phyloP scores from a whole-genome alignment of 805 yeast genomes.

The Saccharomycopsis selenospora region DNA sequence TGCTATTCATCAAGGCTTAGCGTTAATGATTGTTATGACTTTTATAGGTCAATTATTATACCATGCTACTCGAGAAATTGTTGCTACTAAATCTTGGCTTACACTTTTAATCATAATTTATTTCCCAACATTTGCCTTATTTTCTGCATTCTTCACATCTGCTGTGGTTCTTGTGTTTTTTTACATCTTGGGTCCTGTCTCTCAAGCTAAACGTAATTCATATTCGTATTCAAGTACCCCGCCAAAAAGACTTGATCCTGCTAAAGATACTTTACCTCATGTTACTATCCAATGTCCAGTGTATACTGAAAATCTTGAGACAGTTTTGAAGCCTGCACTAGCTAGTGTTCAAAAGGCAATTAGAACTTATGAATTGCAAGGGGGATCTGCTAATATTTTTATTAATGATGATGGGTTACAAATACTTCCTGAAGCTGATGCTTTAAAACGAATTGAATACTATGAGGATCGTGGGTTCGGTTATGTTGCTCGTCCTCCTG shows the following conservation, averaged over 20 bases:
- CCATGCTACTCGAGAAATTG: not conserved
- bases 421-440: not conserved
- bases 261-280: not conserved
- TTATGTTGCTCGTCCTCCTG: conserved; percentile 2
- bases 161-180: not conserved
- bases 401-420: not conserved
- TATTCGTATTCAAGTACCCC: not conserved
- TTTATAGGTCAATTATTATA: not conserved
- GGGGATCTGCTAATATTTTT: not conserved
- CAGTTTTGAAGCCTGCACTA: conserved; percentile 1
- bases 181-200: not conserved
- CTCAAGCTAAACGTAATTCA: not conserved
- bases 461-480: conserved; percentile 1
- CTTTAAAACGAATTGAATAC: not conserved
- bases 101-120: not conserved
- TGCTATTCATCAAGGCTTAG: conserved; percentile 1
- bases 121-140: not conserved
- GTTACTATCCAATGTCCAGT: conserved; percentile 1
- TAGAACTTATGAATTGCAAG: not conserved
- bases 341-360: conserved; percentile 1
- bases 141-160: not conserved
- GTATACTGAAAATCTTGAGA: not conserved
- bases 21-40: conserved; percentile 1
- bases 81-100: not conserved
- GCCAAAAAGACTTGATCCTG: not conserved